Evolutionary conservation across 2,329 filamentous ascomycete genomes (phyloP), one percentile per base, ranked within the genome.

Genomic region (Penicillium sclerotiorum): DNA sequence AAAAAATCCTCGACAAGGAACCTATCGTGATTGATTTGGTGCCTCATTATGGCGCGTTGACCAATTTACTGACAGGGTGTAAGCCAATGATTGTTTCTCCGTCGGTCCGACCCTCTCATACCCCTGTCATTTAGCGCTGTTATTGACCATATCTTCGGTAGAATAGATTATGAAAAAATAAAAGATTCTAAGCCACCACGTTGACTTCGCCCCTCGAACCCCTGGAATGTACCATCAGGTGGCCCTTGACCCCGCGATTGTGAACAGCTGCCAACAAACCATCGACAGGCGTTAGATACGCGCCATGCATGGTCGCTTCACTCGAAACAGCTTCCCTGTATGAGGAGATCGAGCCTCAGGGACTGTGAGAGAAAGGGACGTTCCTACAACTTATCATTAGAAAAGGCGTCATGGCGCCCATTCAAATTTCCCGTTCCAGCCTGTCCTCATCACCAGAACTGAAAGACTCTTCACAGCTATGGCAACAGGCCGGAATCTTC

Each of bases 231-330:
- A 2, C 5, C 18, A 40, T 47, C 22, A 45, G 23, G 36, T 47
- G 33, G 12, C 30, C 5, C 20, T 15, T 13, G n/a, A 23, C 22
- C 25, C 23, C 5, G 9, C 45, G 22, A 47, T n/a, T n/a, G 49
- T 49, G 18, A 44, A 20, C 15, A 35, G 20, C 18, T 43, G 35
- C 25, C 23, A 47, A 37, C 22, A 40, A 30, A 37, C 23, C 41
- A 55, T 46, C 37, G 18, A 39, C 8, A 25, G 12, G 39, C n/a
- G 20, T 40, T 30, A 7, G 21, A 44, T 47, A 55, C 45, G 45
- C 41, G 49, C 45, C 41, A 25, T 52, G 42, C 38, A 33, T 23
- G 23, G 35, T 44, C 41, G 41, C 41, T 33, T 35, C 28, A 44
- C 18, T 42, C 20, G 15, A 21, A 20, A 25, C 23, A n/a, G 18